Percentiles rank a stretch among this genome's conserved stretches.
Conservation (phyloP, 169 alveolate species). For the Cyclospora cayetanensis region DNA sequence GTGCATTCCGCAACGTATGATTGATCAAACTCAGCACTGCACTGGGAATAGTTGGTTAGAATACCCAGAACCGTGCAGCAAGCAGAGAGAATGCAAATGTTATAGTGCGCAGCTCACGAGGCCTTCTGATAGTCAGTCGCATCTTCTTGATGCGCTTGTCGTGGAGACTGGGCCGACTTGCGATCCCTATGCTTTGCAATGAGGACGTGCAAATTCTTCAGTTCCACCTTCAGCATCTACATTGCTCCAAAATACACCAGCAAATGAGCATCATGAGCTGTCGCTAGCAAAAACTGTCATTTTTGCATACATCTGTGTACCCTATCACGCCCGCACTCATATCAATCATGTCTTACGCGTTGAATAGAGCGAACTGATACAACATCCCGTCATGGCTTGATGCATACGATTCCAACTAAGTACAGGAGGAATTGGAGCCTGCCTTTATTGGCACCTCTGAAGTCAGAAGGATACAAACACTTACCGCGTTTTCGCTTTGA, state of each 20-base stretch:
- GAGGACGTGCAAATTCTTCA: slow-evolving; percentile 20
- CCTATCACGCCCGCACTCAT: too few species aligned
- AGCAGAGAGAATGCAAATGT: neutral
- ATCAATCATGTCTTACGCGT: too few species aligned
- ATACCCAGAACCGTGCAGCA: too few species aligned
- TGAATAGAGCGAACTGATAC: too few species aligned
- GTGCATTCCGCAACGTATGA: neutral
- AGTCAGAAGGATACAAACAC: neutral
- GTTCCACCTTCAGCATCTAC: slow-evolving; percentile 46
- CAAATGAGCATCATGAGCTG: neutral
- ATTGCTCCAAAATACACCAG: neutral
- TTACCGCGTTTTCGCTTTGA: slow-evolving; percentile 47
- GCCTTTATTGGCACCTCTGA: too few species aligned
- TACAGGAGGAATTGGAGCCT: too few species aligned
- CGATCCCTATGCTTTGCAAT: neutral
- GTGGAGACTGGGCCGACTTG: neutral
- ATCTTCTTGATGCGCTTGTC: neutral
- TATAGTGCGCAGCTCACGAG: neutral
- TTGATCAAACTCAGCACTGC: too few species aligned
- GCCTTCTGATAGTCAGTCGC: neutral
- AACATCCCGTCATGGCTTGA: too few species aligned
- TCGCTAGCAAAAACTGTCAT: too few species aligned
- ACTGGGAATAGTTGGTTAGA: too few species aligned
- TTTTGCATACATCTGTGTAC: too few species aligned
- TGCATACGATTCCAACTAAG: too few species aligned